phyloP scores from a whole-genome alignment of 1,284 basidiomycete genomes.

The Wolfiporia cocos region DNA sequence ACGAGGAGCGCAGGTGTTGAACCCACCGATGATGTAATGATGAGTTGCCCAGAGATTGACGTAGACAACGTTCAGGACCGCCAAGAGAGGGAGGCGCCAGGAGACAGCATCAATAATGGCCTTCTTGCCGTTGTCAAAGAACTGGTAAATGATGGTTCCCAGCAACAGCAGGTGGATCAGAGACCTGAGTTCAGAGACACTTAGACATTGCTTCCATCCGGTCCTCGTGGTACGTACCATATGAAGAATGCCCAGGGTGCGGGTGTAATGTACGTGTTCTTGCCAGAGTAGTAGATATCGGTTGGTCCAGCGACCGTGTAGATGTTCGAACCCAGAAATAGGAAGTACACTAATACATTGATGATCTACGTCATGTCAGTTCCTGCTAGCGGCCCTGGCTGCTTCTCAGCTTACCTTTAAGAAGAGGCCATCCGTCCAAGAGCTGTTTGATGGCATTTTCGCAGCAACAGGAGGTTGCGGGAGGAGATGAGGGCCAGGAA shows the following conservation, averaged over 20 bases:
- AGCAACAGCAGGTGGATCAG: slow-evolving; percentile 84
- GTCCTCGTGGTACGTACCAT: slow-evolving; percentile 43
- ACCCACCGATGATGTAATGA: slow-evolving; percentile 66
- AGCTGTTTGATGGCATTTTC: slow-evolving; percentile 21
- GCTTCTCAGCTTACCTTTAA: slow-evolving; percentile 64
- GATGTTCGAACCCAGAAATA: slow-evolving; percentile 85
- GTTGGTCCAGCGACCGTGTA: slow-evolving; percentile 76
- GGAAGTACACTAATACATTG: slow-evolving; percentile 75
- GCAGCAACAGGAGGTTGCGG: not conserved
- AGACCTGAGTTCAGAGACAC: slow-evolving; percentile 40
- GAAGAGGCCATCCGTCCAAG: slow-evolving; percentile 72
- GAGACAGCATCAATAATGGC: slow-evolving; percentile 81
- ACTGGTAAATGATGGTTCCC: slow-evolving; percentile 87
- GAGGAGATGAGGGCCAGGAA: slow-evolving; percentile 1
- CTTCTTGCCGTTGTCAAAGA: slow-evolving; percentile 74
- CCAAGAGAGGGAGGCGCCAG: slow-evolving; percentile 87
- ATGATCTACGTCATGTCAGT: slow-evolving; percentile 46
- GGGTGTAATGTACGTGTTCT: slow-evolving; percentile 87
- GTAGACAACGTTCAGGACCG: slow-evolving; percentile 81
- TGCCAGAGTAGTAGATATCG: slow-evolving; percentile 62
- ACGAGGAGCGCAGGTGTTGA: slow-evolving; percentile 2
- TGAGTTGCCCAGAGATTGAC: slow-evolving; percentile 72
- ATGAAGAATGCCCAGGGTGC: slow-evolving; percentile 85
- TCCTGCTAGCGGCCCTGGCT: no score
- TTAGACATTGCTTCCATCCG: not conserved